Percentiles rank a stretch among this genome's conserved stretches.
phyloP scores from a whole-genome alignment of 2,329 filamentous ascomycete genomes.

The Clarireedia paspali region DNA sequence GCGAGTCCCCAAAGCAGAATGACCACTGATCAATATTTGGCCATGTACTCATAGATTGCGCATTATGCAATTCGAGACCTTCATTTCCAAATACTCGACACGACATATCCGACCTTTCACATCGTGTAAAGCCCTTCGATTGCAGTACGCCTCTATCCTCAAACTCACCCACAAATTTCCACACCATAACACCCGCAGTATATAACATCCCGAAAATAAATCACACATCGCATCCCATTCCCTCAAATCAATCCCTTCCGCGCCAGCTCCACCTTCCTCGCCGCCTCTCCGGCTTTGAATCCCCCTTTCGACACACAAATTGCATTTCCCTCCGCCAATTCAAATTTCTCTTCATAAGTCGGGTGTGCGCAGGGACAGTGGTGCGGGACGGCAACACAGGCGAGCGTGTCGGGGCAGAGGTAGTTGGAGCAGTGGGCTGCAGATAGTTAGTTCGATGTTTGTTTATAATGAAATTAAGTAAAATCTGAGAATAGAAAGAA shows the following conservation, averaged over 20 bases:
- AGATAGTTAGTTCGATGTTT: not conserved
- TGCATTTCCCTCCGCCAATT: slow-evolving; percentile 61
- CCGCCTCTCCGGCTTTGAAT: slow-evolving; percentile 62
- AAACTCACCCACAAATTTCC: not conserved
- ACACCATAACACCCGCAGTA: not conserved
- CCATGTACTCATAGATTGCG: too few species aligned
- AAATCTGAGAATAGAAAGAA: not conserved
- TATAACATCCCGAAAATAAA: not conserved
- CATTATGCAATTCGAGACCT: too few species aligned
- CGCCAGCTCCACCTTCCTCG: slow-evolving; percentile 70
- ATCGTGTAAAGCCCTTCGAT: too few species aligned
- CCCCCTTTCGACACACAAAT: slow-evolving; percentile 71
- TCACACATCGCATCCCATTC: not conserved
- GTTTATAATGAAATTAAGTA: not conserved
- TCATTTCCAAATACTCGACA: too few species aligned
- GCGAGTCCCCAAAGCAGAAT: too few species aligned
- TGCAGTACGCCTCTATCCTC: not conserved
- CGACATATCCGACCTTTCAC: too few species aligned
- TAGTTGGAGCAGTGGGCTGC: slow-evolving; percentile 85
- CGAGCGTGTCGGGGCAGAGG: slow-evolving; percentile 87
- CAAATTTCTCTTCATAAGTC: slow-evolving; percentile 68
- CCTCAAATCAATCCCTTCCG: slow-evolving; percentile 65
- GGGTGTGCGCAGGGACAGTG: slow-evolving; percentile 92
- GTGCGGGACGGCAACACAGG: slow-evolving; percentile 93
- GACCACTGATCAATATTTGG: too few species aligned